phyloP scores from a whole-genome alignment of 345 rosid species.

The Lepidium aucheri region DNA sequence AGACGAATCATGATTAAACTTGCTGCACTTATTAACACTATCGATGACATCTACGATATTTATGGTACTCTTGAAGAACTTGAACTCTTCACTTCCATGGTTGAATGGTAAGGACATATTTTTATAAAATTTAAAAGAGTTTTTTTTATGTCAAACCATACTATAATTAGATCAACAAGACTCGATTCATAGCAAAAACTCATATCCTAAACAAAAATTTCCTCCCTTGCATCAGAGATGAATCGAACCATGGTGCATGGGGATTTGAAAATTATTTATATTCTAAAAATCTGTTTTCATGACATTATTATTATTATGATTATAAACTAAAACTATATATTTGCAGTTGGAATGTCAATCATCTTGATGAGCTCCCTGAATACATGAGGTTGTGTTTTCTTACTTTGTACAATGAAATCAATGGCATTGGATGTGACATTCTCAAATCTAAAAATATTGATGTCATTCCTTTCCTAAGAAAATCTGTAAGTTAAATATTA shows the following conservation, averaged over 20 bases:
- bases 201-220: too few species aligned
- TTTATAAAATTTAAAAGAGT: too few species aligned
- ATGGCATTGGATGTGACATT: constrained; percentile 15
- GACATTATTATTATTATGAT: too few species aligned
- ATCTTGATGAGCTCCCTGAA: constrained; percentile 9
- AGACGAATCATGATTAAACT: constrained; percentile 23
- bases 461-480: constrained; percentile 7
- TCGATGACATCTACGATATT: constrained; percentile 33
- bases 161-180: too few species aligned
- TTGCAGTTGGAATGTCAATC: constrained; percentile 15
- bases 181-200: too few species aligned
- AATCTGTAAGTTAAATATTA: constrained; percentile 10
- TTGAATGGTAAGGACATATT: constrained; percentile 21
- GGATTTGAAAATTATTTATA: too few species aligned
- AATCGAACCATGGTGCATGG: too few species aligned
- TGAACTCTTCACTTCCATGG: constrained; percentile 19
- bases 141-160: too few species aligned
- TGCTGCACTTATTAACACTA: not conserved
- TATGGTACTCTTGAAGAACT: constrained; percentile 38
- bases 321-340: too few species aligned
- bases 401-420: constrained; percentile 15
- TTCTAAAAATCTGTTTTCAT: too few species aligned
- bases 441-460: not conserved
- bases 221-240: too few species aligned
- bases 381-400: constrained; percentile 21